Base-by-base conservation (phyloP, 148 eudicot genomes). In the Rhododendron ferrugineum region DNA sequence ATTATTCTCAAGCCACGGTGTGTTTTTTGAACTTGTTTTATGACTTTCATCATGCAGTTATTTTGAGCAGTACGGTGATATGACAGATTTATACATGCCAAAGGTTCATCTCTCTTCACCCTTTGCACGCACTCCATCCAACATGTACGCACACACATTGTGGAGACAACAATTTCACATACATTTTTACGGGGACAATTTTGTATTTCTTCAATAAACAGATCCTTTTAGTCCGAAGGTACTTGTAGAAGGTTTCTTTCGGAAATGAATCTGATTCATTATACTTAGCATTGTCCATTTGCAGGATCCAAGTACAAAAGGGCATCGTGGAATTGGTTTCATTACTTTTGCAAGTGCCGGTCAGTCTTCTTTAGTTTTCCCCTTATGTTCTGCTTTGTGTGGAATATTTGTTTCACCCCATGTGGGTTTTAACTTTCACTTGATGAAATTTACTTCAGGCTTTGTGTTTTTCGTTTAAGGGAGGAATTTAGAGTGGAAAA, bases 301-400 rank as follows among this genome's bases (percentile, higher is more conserved):
- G 44, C 83, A 97, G 99, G 99, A 97, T 87, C 98, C 95, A 84
- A 83, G 87, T 78, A 93, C 95, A 74, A 97, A 93, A 91, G 98
- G 91, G 44, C 99, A 97, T 88, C 99, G 99, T 82, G 99, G 99
- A 84, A 97, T 97, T 89, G 99, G 99, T 15, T 97, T 97, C 88
- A 92, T 95, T 79, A 97, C 99, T 85, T 97, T 94, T 86, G 93
- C 92, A 34, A 95, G 87, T 92, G 88, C 98, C 37, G 99, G 99
- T 95, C 40, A 79, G 86, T 56, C 15, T 14, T 30, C 18, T 70
- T 32, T 28, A 81, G 20, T 70, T 26, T 46, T 30, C 5, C 50
- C 52, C 6, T 56, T 56, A 18, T 56, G 20, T 54, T 54, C 22
- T 54, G n/a, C 66, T 22, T 58, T 20, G 6, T 60, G 66, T 60